phyloP scores from a whole-genome alignment of 345 rosid species.

The Hibiscus mutabilis region DNA sequence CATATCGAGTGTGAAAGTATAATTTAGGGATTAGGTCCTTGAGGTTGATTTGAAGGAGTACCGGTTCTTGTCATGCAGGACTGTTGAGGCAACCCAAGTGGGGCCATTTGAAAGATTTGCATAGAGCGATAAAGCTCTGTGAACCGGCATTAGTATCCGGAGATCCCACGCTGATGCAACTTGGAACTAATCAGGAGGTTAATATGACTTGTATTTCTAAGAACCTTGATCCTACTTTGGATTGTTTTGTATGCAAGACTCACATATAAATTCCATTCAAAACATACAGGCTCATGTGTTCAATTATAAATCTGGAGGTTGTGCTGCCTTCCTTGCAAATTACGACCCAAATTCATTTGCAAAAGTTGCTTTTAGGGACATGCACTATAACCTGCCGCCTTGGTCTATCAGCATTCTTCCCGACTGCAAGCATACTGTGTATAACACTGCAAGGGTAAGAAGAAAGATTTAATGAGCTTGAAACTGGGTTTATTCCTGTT shows the following conservation, averaged over 20 bases:
- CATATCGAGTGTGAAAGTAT: neutral
- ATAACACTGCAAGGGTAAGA: slow-evolving; percentile 96
- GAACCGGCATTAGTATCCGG: slow-evolving; percentile 82
- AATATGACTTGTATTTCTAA: slow-evolving; percentile 9
- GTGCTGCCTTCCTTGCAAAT: slow-evolving; percentile 95
- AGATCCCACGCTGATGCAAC: slow-evolving; percentile 50
- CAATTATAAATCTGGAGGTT: slow-evolving; percentile 66
- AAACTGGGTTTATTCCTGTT: neutral
- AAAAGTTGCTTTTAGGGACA: slow-evolving; percentile 63
- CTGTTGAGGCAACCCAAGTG: slow-evolving; percentile 92
- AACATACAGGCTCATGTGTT: slow-evolving; percentile 75
- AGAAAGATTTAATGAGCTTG: neutral
- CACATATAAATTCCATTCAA: neutral
- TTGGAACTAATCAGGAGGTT: slow-evolving; percentile 91
- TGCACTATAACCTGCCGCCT: slow-evolving; percentile 91
- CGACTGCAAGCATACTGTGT: slow-evolving; percentile 94
- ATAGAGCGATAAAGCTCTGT: slow-evolving; percentile 82
- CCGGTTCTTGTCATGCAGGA: slow-evolving; percentile 38
- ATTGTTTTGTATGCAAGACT: neutral
- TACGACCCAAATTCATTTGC: slow-evolving; percentile 59
- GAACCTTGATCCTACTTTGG: neutral
- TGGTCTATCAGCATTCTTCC: slow-evolving; percentile 99
- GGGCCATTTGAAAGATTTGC: slow-evolving; percentile 99
- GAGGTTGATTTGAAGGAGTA: slow-evolving; percentile 6
- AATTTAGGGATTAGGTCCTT: neutral